Base-by-base conservation (phyloP, 2,329 filamentous ascomycete genomes). In the Claviceps humidiphila region DNA sequence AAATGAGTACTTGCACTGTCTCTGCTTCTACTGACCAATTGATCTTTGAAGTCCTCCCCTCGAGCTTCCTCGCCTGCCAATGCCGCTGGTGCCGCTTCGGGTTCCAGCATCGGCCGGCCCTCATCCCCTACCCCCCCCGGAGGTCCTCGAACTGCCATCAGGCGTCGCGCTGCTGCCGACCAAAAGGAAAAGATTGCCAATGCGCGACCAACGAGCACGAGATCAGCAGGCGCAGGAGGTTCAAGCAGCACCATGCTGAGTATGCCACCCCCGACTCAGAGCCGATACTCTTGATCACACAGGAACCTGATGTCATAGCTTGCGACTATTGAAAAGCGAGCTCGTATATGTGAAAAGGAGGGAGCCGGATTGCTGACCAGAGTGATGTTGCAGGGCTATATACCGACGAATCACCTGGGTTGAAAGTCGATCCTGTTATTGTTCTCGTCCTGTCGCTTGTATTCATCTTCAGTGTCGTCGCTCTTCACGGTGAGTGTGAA, bases 221-320 rank as follows among this genome's bases (percentile, higher is more conserved):
- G 93, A 63, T 84, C 91, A 41, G 93, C 93, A 38, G 93, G 93
- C 61, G 93, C 93, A 17, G 93, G 93, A 60, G 93, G 93, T 59
- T 96, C 89, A 68, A 95, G 86, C 71, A 95, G 89, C 74, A 98
- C 93, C 51, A 98, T 98, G 93, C 78, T 98, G 75, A 91, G 90
- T 89, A 85, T 60, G 85, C 81, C 24, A 84, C 60, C 85, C 80
- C n/a, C 16, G 5, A 22, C 4, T 6, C 24, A 9, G 16, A 24
- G 22, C n/a, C 24, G 30, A 37, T 5, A 38, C 13, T 30, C 26
- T 30, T 30, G 26, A 13, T 20, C 16, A 17, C 20, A 6, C 6
- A 20, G 7, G 26, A 22, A 49, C 14, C 48, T 46, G 34, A 14
- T 5, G n/a, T 16, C n/a, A 30, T 14, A 17, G 17, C 26, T 39